Evolutionary conservation across 352 stramenopile species (phyloP).

Genomic region (Aphanomyces astaci): DNA sequence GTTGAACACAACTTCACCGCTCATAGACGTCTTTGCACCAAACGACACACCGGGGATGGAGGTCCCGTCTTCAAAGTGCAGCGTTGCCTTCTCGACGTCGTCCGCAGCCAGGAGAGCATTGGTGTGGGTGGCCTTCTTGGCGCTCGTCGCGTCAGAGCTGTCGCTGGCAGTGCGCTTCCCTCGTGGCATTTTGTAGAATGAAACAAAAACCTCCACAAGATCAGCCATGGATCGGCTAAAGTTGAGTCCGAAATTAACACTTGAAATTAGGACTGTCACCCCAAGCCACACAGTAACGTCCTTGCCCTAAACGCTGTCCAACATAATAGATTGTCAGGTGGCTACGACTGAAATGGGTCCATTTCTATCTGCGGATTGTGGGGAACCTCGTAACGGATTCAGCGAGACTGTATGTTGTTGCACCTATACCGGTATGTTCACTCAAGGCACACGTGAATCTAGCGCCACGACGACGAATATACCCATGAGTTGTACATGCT

Average conservation of each 20-base stretch:
- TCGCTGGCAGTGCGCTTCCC: conserved; percentile 20
- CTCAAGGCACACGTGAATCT: too few relatives aligned
- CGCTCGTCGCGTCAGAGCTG: conserved; percentile 6
- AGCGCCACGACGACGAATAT: too few relatives aligned
- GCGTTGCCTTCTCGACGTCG: conserved; percentile 32
- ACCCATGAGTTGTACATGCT: too few relatives aligned
- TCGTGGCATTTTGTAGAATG: conserved; percentile 23
- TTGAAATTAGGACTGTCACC: not conserved
- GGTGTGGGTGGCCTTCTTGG: conserved; percentile 5
- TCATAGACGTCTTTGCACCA: conserved; percentile 80
- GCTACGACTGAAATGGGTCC: not conserved
- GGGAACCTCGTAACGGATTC: not conserved
- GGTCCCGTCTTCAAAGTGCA: conserved; percentile 83
- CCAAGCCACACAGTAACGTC: not conserved
- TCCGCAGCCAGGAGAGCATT: conserved; percentile 18
- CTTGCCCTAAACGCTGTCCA: not conserved
- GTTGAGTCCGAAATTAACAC: not conserved
- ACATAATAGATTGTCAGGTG: not conserved
- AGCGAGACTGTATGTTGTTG: not conserved
- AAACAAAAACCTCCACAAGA: conserved; percentile 16
- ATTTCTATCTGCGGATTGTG: not conserved
- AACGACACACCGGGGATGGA: conserved; percentile 87
- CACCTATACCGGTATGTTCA: too few relatives aligned
- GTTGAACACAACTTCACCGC: conserved; percentile 97
- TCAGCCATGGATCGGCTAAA: conserved; percentile 1